A percentile compares a stretch with the other conserved stretches of the same genome.
Conservation (phyloP, 2,329 filamentous ascomycete species). For the Beauveria brongniartii region DNA sequence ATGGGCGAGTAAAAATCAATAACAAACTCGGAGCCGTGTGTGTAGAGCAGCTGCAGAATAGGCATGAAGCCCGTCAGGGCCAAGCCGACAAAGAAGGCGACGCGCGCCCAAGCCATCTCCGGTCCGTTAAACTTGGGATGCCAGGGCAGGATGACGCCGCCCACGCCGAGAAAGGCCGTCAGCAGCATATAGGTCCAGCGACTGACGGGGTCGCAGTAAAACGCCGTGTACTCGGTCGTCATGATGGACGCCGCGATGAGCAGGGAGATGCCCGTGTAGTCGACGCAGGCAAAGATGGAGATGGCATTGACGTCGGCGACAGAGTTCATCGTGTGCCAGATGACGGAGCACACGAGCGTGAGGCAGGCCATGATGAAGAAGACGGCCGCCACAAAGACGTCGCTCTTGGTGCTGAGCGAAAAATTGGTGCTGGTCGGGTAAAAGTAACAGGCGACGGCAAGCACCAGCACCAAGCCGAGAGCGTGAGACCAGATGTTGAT, state of each 20-base stretch:
- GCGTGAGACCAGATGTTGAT: constrained; percentile 98
- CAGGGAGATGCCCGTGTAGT: constrained; percentile 95
- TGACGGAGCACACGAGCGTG: constrained; percentile 86
- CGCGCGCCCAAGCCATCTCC: constrained; percentile 89
- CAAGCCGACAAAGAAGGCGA: constrained; percentile 83
- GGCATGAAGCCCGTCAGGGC: constrained; percentile 85
- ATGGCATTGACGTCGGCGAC: constrained; percentile 84
- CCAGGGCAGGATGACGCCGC: constrained; percentile 89
- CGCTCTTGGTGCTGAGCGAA: constrained; percentile 73
- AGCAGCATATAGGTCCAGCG: constrained; percentile 79
- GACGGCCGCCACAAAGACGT: constrained; percentile 82
- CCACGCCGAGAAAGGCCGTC: constrained; percentile 73
- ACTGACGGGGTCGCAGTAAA: constrained; percentile 90
- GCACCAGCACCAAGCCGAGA: constrained; percentile 78
- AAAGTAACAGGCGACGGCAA: constrained; percentile 89
- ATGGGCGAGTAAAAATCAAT: constrained; percentile 84
- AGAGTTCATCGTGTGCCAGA: constrained; percentile 99
- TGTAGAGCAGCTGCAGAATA: constrained; percentile 71
- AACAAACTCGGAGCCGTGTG: constrained; percentile 73
- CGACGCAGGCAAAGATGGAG: constrained; percentile 93
- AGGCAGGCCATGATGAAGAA: constrained; percentile 97
- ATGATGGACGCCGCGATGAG: constrained; percentile 94
- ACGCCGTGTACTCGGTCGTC: constrained; percentile 96
- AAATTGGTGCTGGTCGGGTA: constrained; percentile 88
- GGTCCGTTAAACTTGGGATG: constrained; percentile 87